phyloP scores from a whole-genome alignment of 108 stramenopile genomes.

The Cylindrotheca fusiformis region DNA sequence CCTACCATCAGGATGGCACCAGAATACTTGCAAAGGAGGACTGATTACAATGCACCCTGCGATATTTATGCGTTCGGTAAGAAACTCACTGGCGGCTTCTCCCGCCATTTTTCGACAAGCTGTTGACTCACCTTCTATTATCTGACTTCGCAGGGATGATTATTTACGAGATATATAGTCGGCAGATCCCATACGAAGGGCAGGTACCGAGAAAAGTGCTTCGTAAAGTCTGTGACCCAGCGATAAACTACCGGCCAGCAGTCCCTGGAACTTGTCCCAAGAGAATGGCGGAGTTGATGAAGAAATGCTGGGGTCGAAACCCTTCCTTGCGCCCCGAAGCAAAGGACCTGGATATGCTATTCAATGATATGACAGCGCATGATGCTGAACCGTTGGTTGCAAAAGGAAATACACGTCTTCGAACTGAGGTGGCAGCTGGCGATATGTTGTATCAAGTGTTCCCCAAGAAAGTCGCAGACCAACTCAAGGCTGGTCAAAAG shows the following conservation, averaged over 20 bases:
- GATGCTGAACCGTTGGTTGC: constrained; percentile 3
- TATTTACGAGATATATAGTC: constrained; percentile 49
- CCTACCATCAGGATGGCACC: constrained; percentile 88
- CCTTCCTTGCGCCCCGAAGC: constrained; percentile 19
- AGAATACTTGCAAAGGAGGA: constrained; percentile 50
- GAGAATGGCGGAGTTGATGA: constrained; percentile 16
- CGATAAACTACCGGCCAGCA: constrained; percentile 28
- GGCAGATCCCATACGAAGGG: constrained; percentile 47
- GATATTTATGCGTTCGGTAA: too few species aligned
- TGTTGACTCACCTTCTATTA: too few species aligned
- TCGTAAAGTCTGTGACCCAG: constrained; percentile 18
- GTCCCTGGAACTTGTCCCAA: constrained; percentile 12
- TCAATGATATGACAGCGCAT: constrained; percentile 2
- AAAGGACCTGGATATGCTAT: constrained; percentile 18
- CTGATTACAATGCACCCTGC: constrained; percentile 39
- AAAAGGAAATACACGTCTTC: neutral
- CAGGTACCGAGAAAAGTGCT: constrained; percentile 35
- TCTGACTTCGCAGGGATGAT: constrained; percentile 59
- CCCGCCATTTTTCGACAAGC: too few species aligned
- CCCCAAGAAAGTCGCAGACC: constrained; percentile 54
- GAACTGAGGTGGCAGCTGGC: neutral
- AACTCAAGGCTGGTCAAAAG: constrained; percentile 36
- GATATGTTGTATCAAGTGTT: constrained; percentile 39
- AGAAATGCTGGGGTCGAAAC: constrained; percentile 22
- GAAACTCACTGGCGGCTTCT: too few species aligned